Conservation (phyloP, 345 rosid species). For the Geranium brycei region DNA sequence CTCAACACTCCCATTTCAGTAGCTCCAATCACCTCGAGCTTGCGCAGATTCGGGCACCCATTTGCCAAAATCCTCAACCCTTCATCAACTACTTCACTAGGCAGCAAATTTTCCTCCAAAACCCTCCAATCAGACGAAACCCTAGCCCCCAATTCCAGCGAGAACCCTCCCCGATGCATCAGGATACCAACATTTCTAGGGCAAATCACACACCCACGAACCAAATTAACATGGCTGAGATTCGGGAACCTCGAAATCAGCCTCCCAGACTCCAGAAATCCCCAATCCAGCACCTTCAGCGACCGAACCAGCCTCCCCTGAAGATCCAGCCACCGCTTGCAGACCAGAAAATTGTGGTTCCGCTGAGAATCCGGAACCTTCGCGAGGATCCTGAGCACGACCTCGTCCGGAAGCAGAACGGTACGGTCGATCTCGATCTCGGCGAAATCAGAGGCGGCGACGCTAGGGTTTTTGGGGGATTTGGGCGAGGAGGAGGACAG, state of each 20-base stretch:
- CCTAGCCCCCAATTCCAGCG: slow-evolving; percentile 32
- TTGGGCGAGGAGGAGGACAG: slow-evolving; percentile 27
- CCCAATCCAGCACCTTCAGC: slow-evolving; percentile 59
- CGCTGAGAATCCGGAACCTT: slow-evolving; percentile 46
- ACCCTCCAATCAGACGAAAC: slow-evolving; percentile 23
- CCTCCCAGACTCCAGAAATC: slow-evolving; percentile 53
- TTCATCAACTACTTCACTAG: slow-evolving; percentile 44
- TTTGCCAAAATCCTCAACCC: slow-evolving; percentile 43
- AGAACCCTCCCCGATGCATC: slow-evolving; percentile 15
- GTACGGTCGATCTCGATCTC: slow-evolving; percentile 52
- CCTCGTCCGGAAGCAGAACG: slow-evolving; percentile 54
- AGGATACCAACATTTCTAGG: slow-evolving; percentile 45
- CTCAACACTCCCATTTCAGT: slow-evolving; percentile 62
- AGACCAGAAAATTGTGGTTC: slow-evolving; percentile 43
- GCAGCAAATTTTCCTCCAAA: slow-evolving; percentile 44
- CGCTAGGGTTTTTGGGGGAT: slow-evolving; percentile 28
- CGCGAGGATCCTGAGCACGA: slow-evolving; percentile 51
- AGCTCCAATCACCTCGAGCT: slow-evolving; percentile 51
- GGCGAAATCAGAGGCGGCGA: slow-evolving; percentile 35
- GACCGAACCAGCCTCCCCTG: slow-evolving; percentile 60
- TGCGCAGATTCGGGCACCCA: slow-evolving; percentile 57
- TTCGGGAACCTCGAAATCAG: slow-evolving; percentile 55
- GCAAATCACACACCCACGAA: slow-evolving; percentile 34
- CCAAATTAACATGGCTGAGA: slow-evolving; percentile 48
- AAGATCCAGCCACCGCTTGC: slow-evolving; percentile 76